phyloP scores from a whole-genome alignment of 2,329 filamentous ascomycete genomes.

The Aspergillus brunneoviolaceus region DNA sequence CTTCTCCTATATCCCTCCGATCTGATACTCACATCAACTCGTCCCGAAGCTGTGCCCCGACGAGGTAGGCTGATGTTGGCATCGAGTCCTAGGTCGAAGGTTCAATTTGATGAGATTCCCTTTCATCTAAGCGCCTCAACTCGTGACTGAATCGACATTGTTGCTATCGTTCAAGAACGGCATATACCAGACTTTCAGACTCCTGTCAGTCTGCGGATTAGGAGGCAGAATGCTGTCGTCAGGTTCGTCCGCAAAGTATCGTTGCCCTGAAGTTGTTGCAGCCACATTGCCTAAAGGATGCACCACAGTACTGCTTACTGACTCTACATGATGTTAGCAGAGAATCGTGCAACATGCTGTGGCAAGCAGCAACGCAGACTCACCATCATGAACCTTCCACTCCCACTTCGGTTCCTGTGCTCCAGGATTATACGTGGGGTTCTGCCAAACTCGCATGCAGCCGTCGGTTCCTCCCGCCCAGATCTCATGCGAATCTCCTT shows the following conservation, averaged over 20 bases:
- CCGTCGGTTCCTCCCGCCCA: constrained; percentile 63
- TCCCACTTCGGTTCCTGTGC: constrained; percentile 44
- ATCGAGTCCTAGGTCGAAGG: too few species aligned
- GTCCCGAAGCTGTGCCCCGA: too few species aligned
- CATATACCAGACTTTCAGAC: constrained; percentile 43
- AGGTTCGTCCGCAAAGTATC: constrained; percentile 24
- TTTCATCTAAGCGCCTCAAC: too few species aligned
- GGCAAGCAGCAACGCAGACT: constrained; percentile 12
- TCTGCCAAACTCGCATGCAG: constrained; percentile 50
- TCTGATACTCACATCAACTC: too few species aligned
- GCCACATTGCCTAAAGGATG: constrained; percentile 50
- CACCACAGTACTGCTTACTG: constrained; percentile 47
- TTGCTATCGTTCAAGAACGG: constrained; percentile 19
- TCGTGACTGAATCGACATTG: neutral
- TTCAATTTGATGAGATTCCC: too few species aligned
- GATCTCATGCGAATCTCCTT: constrained; percentile 50
- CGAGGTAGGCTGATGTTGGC: too few species aligned
- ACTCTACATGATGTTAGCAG: constrained; percentile 33
- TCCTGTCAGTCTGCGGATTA: constrained; percentile 32
- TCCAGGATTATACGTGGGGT: constrained; percentile 44
- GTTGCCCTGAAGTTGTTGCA: constrained; percentile 53
- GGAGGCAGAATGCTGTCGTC: constrained; percentile 13
- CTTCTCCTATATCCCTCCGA: too few species aligned
- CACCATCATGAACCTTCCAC: constrained; percentile 48
- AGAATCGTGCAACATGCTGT: neutral